A percentile compares a stretch with the other conserved stretches of the same genome.
Conservation (phyloP, 257 asterid species). For the Linaria vulgaris region DNA sequence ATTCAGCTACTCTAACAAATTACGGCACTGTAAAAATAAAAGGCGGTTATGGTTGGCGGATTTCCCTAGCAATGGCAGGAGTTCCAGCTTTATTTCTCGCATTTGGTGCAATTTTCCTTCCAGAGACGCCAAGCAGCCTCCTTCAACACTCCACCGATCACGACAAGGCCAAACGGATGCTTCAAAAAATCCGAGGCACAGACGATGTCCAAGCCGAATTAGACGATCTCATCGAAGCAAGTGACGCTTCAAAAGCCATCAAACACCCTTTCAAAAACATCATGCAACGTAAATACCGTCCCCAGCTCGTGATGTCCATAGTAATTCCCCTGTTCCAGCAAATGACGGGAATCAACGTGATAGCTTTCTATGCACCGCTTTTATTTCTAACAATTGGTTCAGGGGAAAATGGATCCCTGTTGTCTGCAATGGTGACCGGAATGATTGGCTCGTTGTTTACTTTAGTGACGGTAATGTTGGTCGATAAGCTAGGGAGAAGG, state of each 20-base stretch:
- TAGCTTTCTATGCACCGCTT: conserved; percentile 21
- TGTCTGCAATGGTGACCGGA: conserved; percentile 19
- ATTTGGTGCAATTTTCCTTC: conserved; percentile 13
- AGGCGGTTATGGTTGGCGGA: conserved; percentile 25
- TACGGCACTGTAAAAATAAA: conserved; percentile 19
- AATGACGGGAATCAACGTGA: conserved; percentile 20
- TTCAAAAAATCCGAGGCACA: conserved; percentile 22
- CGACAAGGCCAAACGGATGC: conserved; percentile 5
- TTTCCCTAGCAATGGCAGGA: conserved; percentile 21
- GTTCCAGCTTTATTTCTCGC: conserved; percentile 19
- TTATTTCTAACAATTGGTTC: conserved; percentile 24
- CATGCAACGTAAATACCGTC: conserved; percentile 19
- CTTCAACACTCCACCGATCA: conserved; percentile 1
- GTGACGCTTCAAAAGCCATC: conserved; percentile 16
- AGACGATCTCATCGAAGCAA: conserved; percentile 21
- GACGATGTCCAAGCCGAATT: conserved; percentile 21
- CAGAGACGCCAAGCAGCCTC: conserved; percentile 24
- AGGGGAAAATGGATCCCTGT: conserved; percentile 21
- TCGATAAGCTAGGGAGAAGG: conserved; percentile 19
- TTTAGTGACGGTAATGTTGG: background rate
- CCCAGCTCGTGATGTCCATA: conserved; percentile 23
- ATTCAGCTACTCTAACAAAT: conserved; percentile 11
- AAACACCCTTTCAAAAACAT: conserved; percentile 24
- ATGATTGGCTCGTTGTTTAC: background rate
- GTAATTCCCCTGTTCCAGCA: conserved; percentile 22